phyloP scores from a whole-genome alignment of 306 rosid genomes.

The Lotus japonicus region DNA sequence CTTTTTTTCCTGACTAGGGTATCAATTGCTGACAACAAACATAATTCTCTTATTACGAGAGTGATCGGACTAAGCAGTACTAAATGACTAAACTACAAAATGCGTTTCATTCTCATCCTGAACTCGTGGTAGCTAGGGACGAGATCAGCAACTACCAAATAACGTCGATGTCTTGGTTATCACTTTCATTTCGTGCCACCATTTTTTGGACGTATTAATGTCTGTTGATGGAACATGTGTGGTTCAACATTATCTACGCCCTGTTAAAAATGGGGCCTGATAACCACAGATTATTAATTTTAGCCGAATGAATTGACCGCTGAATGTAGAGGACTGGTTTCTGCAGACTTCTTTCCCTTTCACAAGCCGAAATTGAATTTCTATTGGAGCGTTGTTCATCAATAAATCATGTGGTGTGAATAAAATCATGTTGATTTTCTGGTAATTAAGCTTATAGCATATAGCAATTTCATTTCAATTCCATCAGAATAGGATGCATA shows the following conservation, averaged over 20 bases:
- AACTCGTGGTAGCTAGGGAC: too few relatives aligned
- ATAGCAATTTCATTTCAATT: background rate
- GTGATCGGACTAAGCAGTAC: too few relatives aligned
- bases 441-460: too few relatives aligned
- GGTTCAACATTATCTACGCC: conserved; percentile 5
- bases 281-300: background rate
- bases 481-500: background rate
- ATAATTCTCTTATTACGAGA: too few relatives aligned
- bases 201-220: background rate
- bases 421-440: background rate
- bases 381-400: background rate
- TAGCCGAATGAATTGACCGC: background rate
- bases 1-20: too few relatives aligned
- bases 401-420: background rate
- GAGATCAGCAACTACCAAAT: too few relatives aligned
- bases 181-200: background rate
- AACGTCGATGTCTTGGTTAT: too few relatives aligned
- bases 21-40: too few relatives aligned
- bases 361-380: background rate
- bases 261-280: background rate
- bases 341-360: conserved; percentile 16
- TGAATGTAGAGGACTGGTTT: background rate
- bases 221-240: conserved; percentile 21
- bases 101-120: too few relatives aligned
- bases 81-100: too few relatives aligned